A percentile compares a stretch with the other conserved stretches of the same genome.
phyloP scores from a whole-genome alignment of 257 asterid genomes.

The Przewalskia tangutica region DNA sequence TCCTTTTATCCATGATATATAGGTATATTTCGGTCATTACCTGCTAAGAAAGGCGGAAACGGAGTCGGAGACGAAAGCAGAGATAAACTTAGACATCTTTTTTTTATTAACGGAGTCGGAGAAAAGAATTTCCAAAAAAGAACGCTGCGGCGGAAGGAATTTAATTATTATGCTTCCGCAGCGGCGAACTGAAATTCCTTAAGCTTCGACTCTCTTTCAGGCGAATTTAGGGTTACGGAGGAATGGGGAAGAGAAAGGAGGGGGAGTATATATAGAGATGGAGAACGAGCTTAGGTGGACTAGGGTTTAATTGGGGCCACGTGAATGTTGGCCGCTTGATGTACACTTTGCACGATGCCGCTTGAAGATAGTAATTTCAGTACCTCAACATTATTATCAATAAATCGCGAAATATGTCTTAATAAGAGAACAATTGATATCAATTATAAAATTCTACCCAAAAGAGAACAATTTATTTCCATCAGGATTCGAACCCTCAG shows the following conservation, averaged over 20 bases:
- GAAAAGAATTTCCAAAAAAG: not conserved
- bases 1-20: not conserved
- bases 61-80: constrained; percentile 17
- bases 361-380: too few relatives aligned
- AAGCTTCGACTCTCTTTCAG: constrained; percentile 2
- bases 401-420: too few relatives aligned
- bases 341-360: constrained; percentile 7
- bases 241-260: not conserved
- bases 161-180: not conserved
- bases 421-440: too few relatives aligned
- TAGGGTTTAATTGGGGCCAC: constrained; percentile 5
- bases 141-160: constrained; percentile 3
- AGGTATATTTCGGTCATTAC: not conserved
- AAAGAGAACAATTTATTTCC: too few relatives aligned
- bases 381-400: too few relatives aligned
- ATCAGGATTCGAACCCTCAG: too few relatives aligned
- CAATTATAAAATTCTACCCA: too few relatives aligned
- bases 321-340: constrained; percentile 13
- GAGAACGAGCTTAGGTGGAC: not conserved
- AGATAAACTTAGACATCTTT: constrained; percentile 12
- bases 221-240: not conserved
- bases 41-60: constrained; percentile 21
- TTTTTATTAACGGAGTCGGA: not conserved
- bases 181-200: constrained; percentile 6
- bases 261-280: not conserved